A percentile compares a stretch with the other conserved stretches of the same genome.
Conservation (phyloP, 2,329 filamentous ascomycete species). For the Dothideomycetes sp. region DNA sequence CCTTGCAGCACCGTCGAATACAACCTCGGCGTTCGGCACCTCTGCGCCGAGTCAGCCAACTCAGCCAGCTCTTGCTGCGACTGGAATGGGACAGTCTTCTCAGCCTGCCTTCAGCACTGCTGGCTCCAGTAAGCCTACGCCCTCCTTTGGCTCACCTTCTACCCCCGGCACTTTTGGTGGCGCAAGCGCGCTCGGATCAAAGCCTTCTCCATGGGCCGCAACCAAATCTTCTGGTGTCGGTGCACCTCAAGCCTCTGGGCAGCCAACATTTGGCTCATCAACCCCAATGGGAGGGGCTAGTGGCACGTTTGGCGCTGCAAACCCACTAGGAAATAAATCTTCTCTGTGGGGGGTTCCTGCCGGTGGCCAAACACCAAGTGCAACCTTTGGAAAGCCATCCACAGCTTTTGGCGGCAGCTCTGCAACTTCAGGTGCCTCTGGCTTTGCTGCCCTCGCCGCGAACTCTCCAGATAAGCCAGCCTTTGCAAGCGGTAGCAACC, state of each 20-base stretch:
- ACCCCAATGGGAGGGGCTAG: conserved; percentile 9
- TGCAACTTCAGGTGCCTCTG: conserved; percentile 14
- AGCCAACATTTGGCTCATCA: conserved; percentile 14
- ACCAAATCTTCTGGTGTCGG: not conserved
- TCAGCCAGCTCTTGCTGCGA: conserved; percentile 12
- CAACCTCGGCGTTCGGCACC: too few species aligned
- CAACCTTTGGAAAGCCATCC: conserved; percentile 16
- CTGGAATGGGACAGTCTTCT: too few species aligned
- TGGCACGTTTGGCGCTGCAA: conserved; percentile 13
- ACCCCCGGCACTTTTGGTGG: conserved; percentile 15
- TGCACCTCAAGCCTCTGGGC: conserved; percentile 8
- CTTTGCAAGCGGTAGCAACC: conserved; percentile 11
- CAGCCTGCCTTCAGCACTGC: conserved; percentile 10
- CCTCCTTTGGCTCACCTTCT: conserved; percentile 11
- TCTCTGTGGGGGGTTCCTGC: conserved; percentile 11
- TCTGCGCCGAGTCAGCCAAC: conserved; percentile 4
- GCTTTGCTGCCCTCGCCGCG: conserved; percentile 22
- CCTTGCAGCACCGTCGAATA: conserved; percentile 1
- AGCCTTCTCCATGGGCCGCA: conserved; percentile 15
- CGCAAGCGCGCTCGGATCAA: conserved; percentile 15
- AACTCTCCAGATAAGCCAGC: not conserved
- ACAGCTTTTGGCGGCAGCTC: conserved; percentile 16
- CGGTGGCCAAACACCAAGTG: conserved; percentile 8
- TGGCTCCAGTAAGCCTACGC: not conserved
- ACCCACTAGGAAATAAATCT: conserved; percentile 10